Evolutionary conservation across 805 yeast genomes (phyloP).

Genomic region (Jamesozyma lodderae): DNA sequence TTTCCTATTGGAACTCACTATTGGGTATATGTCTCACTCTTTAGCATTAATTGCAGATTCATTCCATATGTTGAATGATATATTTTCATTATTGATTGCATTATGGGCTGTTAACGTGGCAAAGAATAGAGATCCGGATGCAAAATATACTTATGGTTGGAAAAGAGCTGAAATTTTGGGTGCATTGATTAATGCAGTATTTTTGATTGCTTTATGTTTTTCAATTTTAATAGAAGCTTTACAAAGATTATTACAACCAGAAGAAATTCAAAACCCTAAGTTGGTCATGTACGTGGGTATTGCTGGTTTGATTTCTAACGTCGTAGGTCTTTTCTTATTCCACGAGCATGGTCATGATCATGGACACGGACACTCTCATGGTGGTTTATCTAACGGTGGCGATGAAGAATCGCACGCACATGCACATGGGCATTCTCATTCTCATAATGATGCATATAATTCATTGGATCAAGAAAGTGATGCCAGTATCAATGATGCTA

Average conservation of each 20-base stretch:
- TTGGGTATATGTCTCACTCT: constrained; percentile 88
- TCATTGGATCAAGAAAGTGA: not conserved
- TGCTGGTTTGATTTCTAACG: constrained; percentile 74
- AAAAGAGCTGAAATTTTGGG: constrained; percentile 96
- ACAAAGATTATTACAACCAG: constrained; percentile 79
- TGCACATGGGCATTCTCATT: not conserved
- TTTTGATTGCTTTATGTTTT: constrained; percentile 82
- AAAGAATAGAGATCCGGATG: constrained; percentile 69
- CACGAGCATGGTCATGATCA: constrained; percentile 50
- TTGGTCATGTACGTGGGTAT: constrained; percentile 73
- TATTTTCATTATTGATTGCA: constrained; percentile 79
- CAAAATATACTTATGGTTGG: constrained; percentile 96
- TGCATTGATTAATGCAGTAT: constrained; percentile 89
- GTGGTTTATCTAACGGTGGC: constrained; percentile 11
- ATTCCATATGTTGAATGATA: constrained; percentile 95
- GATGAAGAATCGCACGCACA: constrained; percentile 5
- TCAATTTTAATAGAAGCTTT: constrained; percentile 88
- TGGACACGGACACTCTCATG: constrained; percentile 41
- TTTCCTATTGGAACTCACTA: constrained; percentile 74
- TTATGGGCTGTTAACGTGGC: constrained; percentile 94
- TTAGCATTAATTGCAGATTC: constrained; percentile 92
- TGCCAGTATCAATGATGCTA: not conserved
- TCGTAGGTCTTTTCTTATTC: constrained; percentile 76
- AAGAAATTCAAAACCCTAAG: constrained; percentile 66
- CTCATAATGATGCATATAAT: constrained; percentile 8